Base-by-base conservation (phyloP, 2,329 filamentous ascomycete species). In the Fusarium verrucosum region DNA sequence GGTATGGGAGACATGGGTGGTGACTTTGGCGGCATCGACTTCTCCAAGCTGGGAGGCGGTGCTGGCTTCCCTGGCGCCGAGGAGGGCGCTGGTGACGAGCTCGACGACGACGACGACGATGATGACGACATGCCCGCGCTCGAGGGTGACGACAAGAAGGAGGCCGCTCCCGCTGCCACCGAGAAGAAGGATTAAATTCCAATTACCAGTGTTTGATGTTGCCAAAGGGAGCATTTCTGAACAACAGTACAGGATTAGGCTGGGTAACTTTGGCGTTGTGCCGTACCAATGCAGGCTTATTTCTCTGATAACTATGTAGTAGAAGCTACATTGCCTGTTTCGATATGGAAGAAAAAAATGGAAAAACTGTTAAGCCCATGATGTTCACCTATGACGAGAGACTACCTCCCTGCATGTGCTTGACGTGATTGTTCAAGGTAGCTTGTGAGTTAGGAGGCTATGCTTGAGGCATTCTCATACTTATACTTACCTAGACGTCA, bases 1-100 rank as follows among this genome's bases (percentile, higher is more conserved):
- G 84, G 83, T 45, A 85, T 58, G 54, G 54, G 42, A 23, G 54
- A 33, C 28, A 81, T 75, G 80, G 79, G 67, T 37, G 88, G 87
- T 69, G 92, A 92, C 78, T 92, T 95, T 67, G 88, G 91, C 72
- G 92, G 91, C 73, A 95, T 97, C 75, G 93, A 96, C 81, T 96
- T 96, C 87, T 95, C 91, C 73, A 96, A 96, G 85, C 89, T 96
- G 64, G 89, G 89, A 65, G 87, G 83, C 66, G 87, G 60, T 17
- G 73, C 55, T 54, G 86, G 83, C 62, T 85, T 86, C 81, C 83
- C 82, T 43, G 87, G 85, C 38, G 79, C 83, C 6, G 65, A 64
- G 23, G 65, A 63, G 23, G 86, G 83, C 26, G 79, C 75, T 17
- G 65, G 58, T 26, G 86, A 83, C 23, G 81, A 79, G 8, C 82